Base-by-base conservation (phyloP, 2,329 filamentous ascomycete genomes). In the Rugonectria rugulosa region DNA sequence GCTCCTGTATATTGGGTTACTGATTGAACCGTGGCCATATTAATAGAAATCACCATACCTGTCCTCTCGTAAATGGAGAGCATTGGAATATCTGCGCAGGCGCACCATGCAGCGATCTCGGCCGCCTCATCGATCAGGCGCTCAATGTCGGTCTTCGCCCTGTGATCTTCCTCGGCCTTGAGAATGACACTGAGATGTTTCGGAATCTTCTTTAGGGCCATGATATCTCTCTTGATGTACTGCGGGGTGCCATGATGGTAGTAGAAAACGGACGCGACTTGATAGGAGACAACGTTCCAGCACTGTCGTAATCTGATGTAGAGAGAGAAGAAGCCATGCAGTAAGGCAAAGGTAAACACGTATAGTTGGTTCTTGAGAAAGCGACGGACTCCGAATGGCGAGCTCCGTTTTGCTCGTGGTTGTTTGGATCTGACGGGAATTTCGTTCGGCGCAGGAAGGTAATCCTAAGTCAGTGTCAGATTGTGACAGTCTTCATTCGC, bases 191-290 rank as follows among this genome's bases (percentile, higher is more conserved):
- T 97, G 45, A 99, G 74, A 70, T 99, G 95, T 62, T 89, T 85
- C 3, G 95, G 95, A 57, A 96, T 75, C 66, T 89, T 86, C 54
- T 80, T 82, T 53, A 99, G 75, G 9, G 83, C 81, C 72, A 86
- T 86, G 21, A 98, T 88, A 76, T 99, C 95, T 68, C 89, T 88
- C 68, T 89, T 87, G 65, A 99, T 97, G 70, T 97, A 86, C 71
- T 96, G 91, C 7, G 95, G 95, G 1, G 94, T 96, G 47, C 91
- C 90, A 74, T 99, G 95, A 77, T 99, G 96, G 77, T 99, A 95
- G 73, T 94, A 93, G 50, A 96, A 81, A 58, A 98, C 84, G 9
- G 91, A 90, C 48, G 92, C 85, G 61, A 94, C 78, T 56, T 90
- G 88, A 72, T 95, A 90, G 64, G 87, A 80, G 44, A 96, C 82